Base-by-base conservation (phyloP, 2,329 filamentous ascomycete species). In the Trichoderma harzianum region DNA sequence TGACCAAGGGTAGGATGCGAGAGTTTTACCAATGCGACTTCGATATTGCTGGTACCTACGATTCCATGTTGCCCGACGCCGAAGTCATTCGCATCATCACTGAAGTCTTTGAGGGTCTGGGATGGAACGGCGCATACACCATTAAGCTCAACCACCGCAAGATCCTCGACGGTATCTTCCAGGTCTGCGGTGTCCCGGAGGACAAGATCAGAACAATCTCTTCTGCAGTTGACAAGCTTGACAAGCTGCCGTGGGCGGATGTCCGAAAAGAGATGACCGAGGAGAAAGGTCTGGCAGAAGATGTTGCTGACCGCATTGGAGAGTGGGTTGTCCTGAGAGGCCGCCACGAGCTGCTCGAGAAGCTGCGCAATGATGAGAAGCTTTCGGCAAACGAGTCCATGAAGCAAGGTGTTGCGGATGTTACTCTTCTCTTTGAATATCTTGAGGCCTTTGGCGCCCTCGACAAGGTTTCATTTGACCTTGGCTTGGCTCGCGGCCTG, bases 11-110 rank as follows among this genome's bases (percentile, higher is more conserved):
- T 66, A 90, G 95, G 69, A 96, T 97, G 92, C 89, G 95, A 78
- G 95, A 98, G 83, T 97, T 97, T 83, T 97, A 97, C 84, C 95
- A 98, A 83, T 98, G 95, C 84, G 95, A 98, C 83, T 97, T 98
- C 79, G 95, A 98, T 80, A 95, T 98, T 83, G 95, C 95, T 14
- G 94, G 95, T 73, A 86, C 84, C 55, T 97, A 94, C 84, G 95
- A 97, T 80, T 83, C 93, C 69, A 97, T 98, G 94, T 88, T 97
- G 30, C 93, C 95, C 71, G 95, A 98, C 79, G 93, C 94, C 47
- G 95, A 98, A 83, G 92, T 97, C 72, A 84, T 98, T 76, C 88
- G 92, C 72, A 94, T 98, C 75, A 89, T 93, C 70, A 90, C 89
- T 77, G 94, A 98, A 80, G 92, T 97, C 53, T 97, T 98, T 78